Percentiles rank a stretch among this genome's conserved stretches.
Conservation (phyloP, 495 filamentous ascomycete genomes). For the Aspergillus conjunctus region DNA sequence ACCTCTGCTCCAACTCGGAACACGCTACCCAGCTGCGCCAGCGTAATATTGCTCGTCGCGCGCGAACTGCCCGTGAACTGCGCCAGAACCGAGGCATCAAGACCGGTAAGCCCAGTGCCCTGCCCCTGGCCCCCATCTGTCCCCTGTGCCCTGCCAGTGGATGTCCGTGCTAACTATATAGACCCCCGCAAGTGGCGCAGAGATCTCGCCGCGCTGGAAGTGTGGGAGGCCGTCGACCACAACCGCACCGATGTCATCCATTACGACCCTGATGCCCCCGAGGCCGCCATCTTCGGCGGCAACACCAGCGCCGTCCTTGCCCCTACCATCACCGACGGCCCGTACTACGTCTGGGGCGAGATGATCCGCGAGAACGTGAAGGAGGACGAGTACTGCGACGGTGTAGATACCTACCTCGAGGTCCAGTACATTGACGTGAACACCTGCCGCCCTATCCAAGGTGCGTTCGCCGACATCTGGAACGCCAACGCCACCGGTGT, state of each 20-base stretch:
- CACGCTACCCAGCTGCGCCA: constrained; percentile 34
- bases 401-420: constrained; percentile 48
- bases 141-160: background rate
- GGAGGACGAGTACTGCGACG: constrained; percentile 44
- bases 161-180: constrained; percentile 8
- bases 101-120: constrained; percentile 36
- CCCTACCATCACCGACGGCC: constrained; percentile 55
- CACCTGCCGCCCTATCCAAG: constrained; percentile 36
- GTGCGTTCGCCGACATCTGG: constrained; percentile 41
- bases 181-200: constrained; percentile 37
- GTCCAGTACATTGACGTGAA: constrained; percentile 53
- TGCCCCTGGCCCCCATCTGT: background rate
- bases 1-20: constrained; percentile 30
- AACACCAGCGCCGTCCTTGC: constrained; percentile 57
- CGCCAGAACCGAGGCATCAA: constrained; percentile 53
- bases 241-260: constrained; percentile 35
- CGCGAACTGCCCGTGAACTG: constrained; percentile 42
- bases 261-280: constrained; percentile 27
- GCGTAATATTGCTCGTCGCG: constrained; percentile 41
- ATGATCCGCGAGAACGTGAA: constrained; percentile 47
- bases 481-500: constrained; percentile 55
- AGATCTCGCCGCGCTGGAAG: constrained; percentile 37
- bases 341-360: constrained; percentile 58
- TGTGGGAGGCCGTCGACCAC: constrained; percentile 58
- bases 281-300: constrained; percentile 50